Evolutionary conservation across 2,329 filamentous ascomycete genomes (phyloP).

Genomic region (Pseudogymnoascus sp.): DNA sequence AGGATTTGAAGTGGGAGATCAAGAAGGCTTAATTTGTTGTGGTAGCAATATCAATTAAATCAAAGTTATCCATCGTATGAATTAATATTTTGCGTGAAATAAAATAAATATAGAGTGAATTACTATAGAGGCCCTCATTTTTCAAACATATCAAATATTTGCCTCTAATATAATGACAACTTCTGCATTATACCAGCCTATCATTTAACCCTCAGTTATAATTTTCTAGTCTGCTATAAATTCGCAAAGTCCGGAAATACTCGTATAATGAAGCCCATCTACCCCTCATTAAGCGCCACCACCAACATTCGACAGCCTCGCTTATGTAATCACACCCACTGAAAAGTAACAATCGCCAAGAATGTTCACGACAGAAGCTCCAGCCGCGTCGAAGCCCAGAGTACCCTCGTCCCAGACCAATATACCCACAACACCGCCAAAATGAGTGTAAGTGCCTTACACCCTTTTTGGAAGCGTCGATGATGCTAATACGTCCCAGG

Average conservation of each 20-base stretch:
- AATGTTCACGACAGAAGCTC: slow-evolving; percentile 21
- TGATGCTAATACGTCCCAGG: slow-evolving; percentile 41
- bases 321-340: neutral
- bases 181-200: neutral
- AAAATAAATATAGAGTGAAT: neutral
- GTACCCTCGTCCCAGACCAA: slow-evolving; percentile 12
- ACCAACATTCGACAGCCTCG: slow-evolving; percentile 6
- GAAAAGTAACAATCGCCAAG: slow-evolving; percentile 15
- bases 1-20: slow-evolving; percentile 82
- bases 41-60: slow-evolving; percentile 1
- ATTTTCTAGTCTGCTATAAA: neutral
- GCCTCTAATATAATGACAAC: neutral
- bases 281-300: slow-evolving; percentile 7
- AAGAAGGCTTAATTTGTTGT: slow-evolving; percentile 22
- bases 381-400: slow-evolving; percentile 16
- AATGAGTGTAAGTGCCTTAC: slow-evolving; percentile 32
- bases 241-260: neutral
- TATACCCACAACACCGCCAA: slow-evolving; percentile 17
- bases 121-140: neutral
- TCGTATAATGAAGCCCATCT: neutral
- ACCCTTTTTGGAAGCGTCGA: neutral
- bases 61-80: neutral
- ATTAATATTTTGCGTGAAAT: neutral
- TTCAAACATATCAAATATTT: neutral
- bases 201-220: neutral